Evolutionary conservation across 352 stramenopile species (phyloP), one percentile per base, ranked within the genome.

Genomic region (Globisporangium solare): DNA sequence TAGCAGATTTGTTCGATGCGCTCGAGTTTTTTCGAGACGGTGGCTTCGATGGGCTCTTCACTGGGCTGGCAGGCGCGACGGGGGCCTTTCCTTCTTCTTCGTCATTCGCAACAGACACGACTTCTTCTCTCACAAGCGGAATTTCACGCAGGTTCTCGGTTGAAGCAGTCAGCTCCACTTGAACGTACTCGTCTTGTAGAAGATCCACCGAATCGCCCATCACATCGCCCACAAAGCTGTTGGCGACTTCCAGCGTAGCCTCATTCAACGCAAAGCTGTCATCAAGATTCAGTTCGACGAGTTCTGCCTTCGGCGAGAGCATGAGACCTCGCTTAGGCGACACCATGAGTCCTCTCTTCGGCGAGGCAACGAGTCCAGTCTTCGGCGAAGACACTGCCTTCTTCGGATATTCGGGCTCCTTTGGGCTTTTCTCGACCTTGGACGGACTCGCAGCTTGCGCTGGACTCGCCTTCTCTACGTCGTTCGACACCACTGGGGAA

Each of bases 101-200:
- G 1, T 41, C 39, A 39, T 57, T 31, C 2, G 54, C 39, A 18
- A 65, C 39, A 22, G 62, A 39, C 10, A 66, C 51, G 3, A 42
- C 43, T 42, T 27, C 72, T 51, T 41, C 72, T 51, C 37, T 60
- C 49, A 48, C 58, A 14, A 56, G 50, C 48, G 60, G 47, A 15
- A 58, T 49, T 43, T 64, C 56, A 5, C 69, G 69, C 12, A 74
- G 35, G 37, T 67, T 70, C 47, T 77, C 69, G 0, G 66, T 78
- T 21, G 70, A 78, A 46, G 68, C 67, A 7, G 79, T 86, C 46
- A 89, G 61, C 6, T 89, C 77, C 46, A 89, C 76, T 24, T 86
- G 68, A 18, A 89, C 76, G 51, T 84, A 89, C 49, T 86, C 76
- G 12, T 89, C 79, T 41, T 76, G 76, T 2, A 74, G 55, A 27